phyloP scores from a whole-genome alignment of 1,284 basidiomycete species.

The Grifola frondosa region DNA sequence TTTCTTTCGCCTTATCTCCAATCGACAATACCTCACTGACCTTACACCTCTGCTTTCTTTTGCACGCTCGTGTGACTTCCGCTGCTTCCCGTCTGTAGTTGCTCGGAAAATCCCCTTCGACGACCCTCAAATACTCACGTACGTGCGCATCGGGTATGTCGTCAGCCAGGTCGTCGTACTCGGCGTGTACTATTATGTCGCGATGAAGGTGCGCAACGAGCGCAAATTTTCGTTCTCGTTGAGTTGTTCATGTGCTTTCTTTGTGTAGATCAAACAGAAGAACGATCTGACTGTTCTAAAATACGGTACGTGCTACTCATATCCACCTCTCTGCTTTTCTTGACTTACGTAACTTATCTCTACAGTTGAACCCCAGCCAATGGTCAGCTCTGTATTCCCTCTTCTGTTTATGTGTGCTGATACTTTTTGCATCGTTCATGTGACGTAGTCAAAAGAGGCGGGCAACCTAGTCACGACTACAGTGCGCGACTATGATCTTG shows the following conservation, averaged over 20 bases:
- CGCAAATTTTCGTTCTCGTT: conserved; percentile 1
- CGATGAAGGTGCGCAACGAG: conserved; percentile 63
- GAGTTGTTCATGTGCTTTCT: not conserved
- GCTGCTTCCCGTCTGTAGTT: too few species aligned
- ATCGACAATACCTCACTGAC: not conserved
- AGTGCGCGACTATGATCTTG: conserved; percentile 89
- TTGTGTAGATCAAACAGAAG: conserved; percentile 82
- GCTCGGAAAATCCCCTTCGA: conserved; percentile 92
- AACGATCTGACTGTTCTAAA: conserved; percentile 96
- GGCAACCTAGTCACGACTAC: conserved; percentile 90
- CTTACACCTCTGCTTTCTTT: conserved; percentile 17
- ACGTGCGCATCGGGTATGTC: conserved; percentile 86
- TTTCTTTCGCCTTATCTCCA: conserved; percentile 9
- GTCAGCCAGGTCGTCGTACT: conserved; percentile 71
- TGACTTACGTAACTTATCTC: conserved; percentile 8
- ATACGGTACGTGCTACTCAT: conserved; percentile 63
- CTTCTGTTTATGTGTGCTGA: too few species aligned
- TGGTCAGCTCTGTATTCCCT: conserved; percentile 43
- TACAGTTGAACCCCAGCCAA: conserved; percentile 61
- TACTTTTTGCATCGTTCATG: too few species aligned
- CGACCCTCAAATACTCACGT: conserved; percentile 79
- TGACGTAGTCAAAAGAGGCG: conserved; percentile 65
- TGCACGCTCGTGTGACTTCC: conserved; percentile 6
- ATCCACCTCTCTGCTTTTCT: conserved; percentile 4
- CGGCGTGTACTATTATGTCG: conserved; percentile 74